Conservation (phyloP, 2,329 filamentous ascomycete species). For the Bipolaris zeicola region DNA sequence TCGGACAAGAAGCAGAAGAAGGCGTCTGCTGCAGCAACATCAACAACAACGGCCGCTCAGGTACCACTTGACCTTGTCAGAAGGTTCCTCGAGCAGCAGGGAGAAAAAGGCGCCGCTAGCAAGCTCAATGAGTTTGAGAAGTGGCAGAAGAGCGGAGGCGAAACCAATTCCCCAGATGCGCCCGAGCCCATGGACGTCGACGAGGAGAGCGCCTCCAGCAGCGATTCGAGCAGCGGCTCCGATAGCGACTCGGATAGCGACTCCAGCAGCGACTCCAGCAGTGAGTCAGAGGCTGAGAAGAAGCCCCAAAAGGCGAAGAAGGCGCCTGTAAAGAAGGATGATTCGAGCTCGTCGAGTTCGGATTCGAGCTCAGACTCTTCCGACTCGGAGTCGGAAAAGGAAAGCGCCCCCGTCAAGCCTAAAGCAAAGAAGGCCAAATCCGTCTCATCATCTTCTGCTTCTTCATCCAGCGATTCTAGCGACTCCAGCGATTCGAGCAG, state of each 20-base stretch:
- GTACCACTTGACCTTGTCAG: slow-evolving; percentile 40
- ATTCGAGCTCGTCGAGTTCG: slow-evolving; percentile 25
- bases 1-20: slow-evolving; percentile 28
- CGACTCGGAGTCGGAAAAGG: slow-evolving; percentile 27
- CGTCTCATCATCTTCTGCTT: slow-evolving; percentile 11
- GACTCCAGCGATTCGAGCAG: slow-evolving; percentile 12
- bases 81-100: slow-evolving; percentile 43
- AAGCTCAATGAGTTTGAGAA: slow-evolving; percentile 35
- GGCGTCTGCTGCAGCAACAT: slow-evolving; percentile 8
- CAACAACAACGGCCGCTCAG: slow-evolving; percentile 9
- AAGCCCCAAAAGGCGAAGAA: slow-evolving; percentile 30
- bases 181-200: slow-evolving; percentile 42
- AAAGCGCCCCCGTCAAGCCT: slow-evolving; percentile 49
- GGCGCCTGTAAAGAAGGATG: slow-evolving; percentile 14
- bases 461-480: slow-evolving; percentile 20
- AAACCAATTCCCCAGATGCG: slow-evolving; percentile 18
- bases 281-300: slow-evolving; percentile 40
- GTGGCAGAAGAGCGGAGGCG: slow-evolving; percentile 33
- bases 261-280: slow-evolving; percentile 26
- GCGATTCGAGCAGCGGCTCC: slow-evolving; percentile 30
- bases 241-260: slow-evolving; percentile 22
- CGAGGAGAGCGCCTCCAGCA: slow-evolving; percentile 31
- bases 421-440: slow-evolving; percentile 19
- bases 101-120: slow-evolving; percentile 39
- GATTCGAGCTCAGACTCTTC: slow-evolving; percentile 30